Evolutionary conservation across 176 grass and related monocot genomes (phyloP), one percentile per base, ranked within the genome.

Genomic region (Guadua angustifolia): DNA sequence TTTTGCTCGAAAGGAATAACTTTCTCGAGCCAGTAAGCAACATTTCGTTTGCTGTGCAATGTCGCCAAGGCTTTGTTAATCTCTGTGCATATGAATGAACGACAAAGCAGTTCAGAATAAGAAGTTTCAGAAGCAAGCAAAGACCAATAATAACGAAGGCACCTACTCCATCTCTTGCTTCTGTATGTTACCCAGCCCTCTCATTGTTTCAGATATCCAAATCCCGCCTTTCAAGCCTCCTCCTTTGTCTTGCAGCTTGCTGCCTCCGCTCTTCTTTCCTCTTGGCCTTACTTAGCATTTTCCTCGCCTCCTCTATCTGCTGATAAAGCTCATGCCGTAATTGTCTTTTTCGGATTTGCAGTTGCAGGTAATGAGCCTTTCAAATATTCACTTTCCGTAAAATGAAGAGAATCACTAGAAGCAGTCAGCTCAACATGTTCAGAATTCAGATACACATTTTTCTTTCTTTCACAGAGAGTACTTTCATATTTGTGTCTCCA

Each of bases 161-260:
- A 51, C 53, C 73, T 64, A 87, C 86, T 86, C 77, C 71, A 86
- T 91, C 90, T 86, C 86, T 90, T 91, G 81, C 91, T 90, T 87
- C 71, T 75, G 49, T 25, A 24, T 46, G 17, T 25, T 66, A 63
- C 32, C n/a, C n/a, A n/a, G n/a, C n/a, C 67, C 73, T 88, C 80
- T 25, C 84, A 26, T 45, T 10, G 19, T 78, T 92, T 80, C 70
- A 83, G 82, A 88, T 91, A 85, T 86, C 71, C 88, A 75, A 91
- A 78, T 18, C 86, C 89, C 81, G 58, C 72, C 60, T 80, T 38
- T 35, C 69, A 97, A 92, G 88, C 79, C 74, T 92, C 22, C 84
- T 81, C 35, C 29, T 71, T 56, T 50, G 15, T 29, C 43, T 51
- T 22, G 56, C 52, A 53, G 61, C 66, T 71, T 72, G 53, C 66